Evolutionary conservation across 2,329 filamentous ascomycete genomes (phyloP), one percentile per base, ranked within the genome.

Genomic region (Colletotrichum echinochloae): DNA sequence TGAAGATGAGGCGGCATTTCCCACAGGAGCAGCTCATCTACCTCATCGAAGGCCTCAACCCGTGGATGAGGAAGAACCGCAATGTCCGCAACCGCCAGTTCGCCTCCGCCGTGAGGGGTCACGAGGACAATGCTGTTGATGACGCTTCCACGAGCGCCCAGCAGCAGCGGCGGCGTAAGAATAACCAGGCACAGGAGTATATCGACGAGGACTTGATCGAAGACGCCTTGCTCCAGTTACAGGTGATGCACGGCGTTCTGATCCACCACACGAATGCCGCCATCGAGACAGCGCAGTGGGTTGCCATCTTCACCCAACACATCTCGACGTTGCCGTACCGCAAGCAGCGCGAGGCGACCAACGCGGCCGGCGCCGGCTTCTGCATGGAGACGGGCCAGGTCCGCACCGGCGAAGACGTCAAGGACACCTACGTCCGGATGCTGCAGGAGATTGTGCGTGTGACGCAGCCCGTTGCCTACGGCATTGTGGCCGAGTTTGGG

Each of bases 301-400:
- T 95, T 37, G 83, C 86, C 37, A 84, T 87, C 41, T 94, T 95
- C 75, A 95, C 93, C 0, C 91, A 94, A 76, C 91, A 95, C 77
- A 90, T 95, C 59, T 92, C 91, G 9, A 92, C 90, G 1, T 89
- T 92, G 28, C 93, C 92, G 0, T 95, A 95, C 79, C 88, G 89
- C 73, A 87, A 83, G 61, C 84, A 86, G 74, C 80, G 81, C 28
- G 87, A 89, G 65, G 79, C 80, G 41, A 78, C 81, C 59, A 81
- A 81, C 74, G 83, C 83, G 64, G 84, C 86, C 1, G 83, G 86
- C 16, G 89, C 89, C 1, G 85, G 87, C 0, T 95, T 95, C 78
- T 95, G 92, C 80, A 94, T 95, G 91, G 92, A 94, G 63, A 83
- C 85, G 0, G 93, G 93, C 0, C 93, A 95, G 79, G 91, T 95